Conservation (phyloP, 2,329 filamentous ascomycete species). For the Paraphoma sp. region DNA sequence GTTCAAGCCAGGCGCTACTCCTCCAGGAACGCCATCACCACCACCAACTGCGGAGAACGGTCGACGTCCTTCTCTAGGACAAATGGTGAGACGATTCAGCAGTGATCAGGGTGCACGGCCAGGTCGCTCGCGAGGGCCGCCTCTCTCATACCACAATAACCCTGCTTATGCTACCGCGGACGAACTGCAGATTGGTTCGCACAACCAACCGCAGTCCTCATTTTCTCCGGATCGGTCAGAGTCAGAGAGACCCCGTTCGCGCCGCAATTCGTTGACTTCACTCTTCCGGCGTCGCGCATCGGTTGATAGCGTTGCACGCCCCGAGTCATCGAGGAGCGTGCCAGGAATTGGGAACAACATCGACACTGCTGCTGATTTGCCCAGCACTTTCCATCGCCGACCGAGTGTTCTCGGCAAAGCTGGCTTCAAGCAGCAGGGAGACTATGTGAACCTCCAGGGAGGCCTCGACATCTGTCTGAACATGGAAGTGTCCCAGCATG, state of each 20-base stretch:
- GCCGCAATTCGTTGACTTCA: slow-evolving; percentile 42
- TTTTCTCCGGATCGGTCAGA: slow-evolving; percentile 45
- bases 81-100: slow-evolving; percentile 52
- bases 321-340: slow-evolving; percentile 33
- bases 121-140: slow-evolving; percentile 39
- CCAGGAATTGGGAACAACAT: slow-evolving; percentile 22
- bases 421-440: slow-evolving; percentile 39
- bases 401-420: slow-evolving; percentile 53
- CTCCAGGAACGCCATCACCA: slow-evolving; percentile 66
- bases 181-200: slow-evolving; percentile 28
- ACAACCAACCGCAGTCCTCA: slow-evolving; percentile 38
- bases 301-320: slow-evolving; percentile 33
- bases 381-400: slow-evolving; percentile 52
- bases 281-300: slow-evolving; percentile 44
- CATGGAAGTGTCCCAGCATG: slow-evolving; percentile 83
- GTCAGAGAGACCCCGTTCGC: slow-evolving; percentile 36
- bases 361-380: slow-evolving; percentile 32
- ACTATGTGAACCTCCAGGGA: slow-evolving; percentile 75
- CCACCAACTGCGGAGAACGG: slow-evolving; percentile 36
- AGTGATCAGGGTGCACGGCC: slow-evolving; percentile 31
- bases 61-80: slow-evolving; percentile 41
- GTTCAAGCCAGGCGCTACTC: slow-evolving; percentile 79
- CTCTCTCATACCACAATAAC: slow-evolving; percentile 48
- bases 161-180: slow-evolving; percentile 42
- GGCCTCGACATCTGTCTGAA: slow-evolving; percentile 89